Base-by-base conservation (phyloP, 2,329 filamentous ascomycete genomes). In the Sporothrix brasiliensis region DNA sequence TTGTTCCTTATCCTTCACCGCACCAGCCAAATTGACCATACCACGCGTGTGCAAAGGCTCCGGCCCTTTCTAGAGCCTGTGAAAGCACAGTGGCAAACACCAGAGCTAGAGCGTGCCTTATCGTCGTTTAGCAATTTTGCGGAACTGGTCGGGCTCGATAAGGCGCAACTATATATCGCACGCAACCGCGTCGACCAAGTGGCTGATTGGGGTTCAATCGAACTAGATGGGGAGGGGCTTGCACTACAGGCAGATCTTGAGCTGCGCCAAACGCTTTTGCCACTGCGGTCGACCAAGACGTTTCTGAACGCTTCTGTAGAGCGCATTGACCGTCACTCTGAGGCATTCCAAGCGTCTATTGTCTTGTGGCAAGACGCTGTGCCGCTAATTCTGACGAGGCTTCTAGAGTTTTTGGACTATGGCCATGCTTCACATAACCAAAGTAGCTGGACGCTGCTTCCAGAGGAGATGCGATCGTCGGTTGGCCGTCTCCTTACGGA, bases 1-100 rank as follows among this genome's bases (percentile, higher is more conserved):
- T 84, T 98, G 0, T 96, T 99, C 78, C 95, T 97, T 71, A 95
- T 99, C 73, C 90, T 95, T 75, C 94, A 98, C 79, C 92, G 95
- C 72, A 89, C 93, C 49, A 89, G 86, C 27, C 89, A 88, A 56
- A 85, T 98, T 47, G 90, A 96, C 74, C 85, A 86, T 21, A 83
- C 84, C n/a, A 81, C 88, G 49, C 91, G 94, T 71, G 84, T 94
- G 68, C 83, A 88, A 70, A 90, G 92, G 71, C 83, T 99, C 41
- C 83, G 88, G 69, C 85, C 87, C 16, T 97, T 98, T 78, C 85
- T 98, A 66, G 86, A 90, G n/a, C 93, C 94, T 1, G 89, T 98
- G 30, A 90, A 90, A 74, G 83, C 88, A 41, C 87, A 92, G 69
- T 99, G 95, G 95, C 89, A 90, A 74, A 87, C 90, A 69, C 85